Evolutionary conservation across 352 stramenopile species (phyloP).

Genomic region (Thalassiosira exigua): DNA sequence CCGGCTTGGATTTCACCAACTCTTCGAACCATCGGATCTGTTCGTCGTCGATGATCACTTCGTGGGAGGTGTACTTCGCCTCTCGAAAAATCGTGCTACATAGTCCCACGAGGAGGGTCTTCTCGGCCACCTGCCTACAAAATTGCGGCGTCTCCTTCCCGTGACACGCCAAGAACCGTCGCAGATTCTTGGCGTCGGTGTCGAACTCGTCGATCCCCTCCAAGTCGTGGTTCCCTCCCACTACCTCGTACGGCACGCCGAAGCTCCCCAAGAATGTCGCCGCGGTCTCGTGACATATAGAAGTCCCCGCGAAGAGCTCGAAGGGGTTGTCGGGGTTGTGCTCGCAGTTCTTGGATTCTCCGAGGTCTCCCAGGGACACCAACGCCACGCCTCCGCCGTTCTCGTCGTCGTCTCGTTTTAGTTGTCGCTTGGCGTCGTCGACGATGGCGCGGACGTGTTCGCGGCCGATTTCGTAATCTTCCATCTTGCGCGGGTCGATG

Average conservation of each 20-base stretch:
- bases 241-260: slow-evolving; percentile 71
- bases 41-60: slow-evolving; percentile 85
- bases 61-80: slow-evolving; percentile 83
- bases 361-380: slow-evolving; percentile 75
- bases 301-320: slow-evolving; percentile 79
- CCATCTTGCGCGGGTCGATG: slow-evolving; percentile 76
- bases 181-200: slow-evolving; percentile 85
- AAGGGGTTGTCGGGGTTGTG: slow-evolving; percentile 50
- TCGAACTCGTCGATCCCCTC: slow-evolving; percentile 87
- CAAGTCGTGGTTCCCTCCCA: slow-evolving; percentile 84
- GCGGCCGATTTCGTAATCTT: slow-evolving; percentile 57
- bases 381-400: slow-evolving; percentile 61
- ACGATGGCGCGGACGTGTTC: slow-evolving; percentile 55
- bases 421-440: slow-evolving; percentile 47
- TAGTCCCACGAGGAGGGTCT: slow-evolving; percentile 85
- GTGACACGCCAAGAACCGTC: slow-evolving; percentile 65
- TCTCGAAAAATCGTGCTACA: slow-evolving; percentile 84
- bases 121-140: slow-evolving; percentile 79
- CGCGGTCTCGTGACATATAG: slow-evolving; percentile 70
- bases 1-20: slow-evolving; percentile 69
- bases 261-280: slow-evolving; percentile 71
- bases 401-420: slow-evolving; percentile 50
- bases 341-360: slow-evolving; percentile 72
- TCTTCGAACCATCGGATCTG: slow-evolving; percentile 88
- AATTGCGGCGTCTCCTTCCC: slow-evolving; percentile 80